These are phyloP conservation scores for Didymosphaeria variabile DNA, from an alignment of 2,329 filamentous ascomycete species.

Conservation along the genomic window DNA sequence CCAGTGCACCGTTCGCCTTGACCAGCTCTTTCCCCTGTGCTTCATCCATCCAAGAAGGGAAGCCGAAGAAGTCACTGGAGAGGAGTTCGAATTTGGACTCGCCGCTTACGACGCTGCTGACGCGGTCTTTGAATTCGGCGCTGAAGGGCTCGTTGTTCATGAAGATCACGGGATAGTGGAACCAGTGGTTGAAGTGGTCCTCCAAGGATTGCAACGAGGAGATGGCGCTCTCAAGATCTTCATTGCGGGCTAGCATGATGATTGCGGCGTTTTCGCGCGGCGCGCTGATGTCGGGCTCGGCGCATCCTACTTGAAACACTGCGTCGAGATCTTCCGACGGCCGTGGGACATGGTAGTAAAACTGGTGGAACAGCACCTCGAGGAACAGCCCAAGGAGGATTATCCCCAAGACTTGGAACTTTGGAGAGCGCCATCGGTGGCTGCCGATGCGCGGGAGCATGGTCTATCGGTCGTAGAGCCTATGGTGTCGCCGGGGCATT, in stretches of 20 bases:
- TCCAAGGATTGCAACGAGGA: slow-evolving; percentile 63
- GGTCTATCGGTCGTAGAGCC: background rate
- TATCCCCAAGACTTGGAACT: slow-evolving; percentile 2
- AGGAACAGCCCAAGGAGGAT: slow-evolving; percentile 12
- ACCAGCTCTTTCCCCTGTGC: slow-evolving; percentile 79
- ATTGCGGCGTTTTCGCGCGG: slow-evolving; percentile 20
- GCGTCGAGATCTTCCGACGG: slow-evolving; percentile 13
- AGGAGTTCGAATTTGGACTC: slow-evolving; percentile 84
- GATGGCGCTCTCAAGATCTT: slow-evolving; percentile 14
- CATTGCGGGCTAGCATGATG: slow-evolving; percentile 19
- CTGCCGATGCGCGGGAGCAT: slow-evolving; percentile 12
- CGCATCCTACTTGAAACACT: slow-evolving; percentile 18
- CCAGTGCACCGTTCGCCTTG: slow-evolving; percentile 78
- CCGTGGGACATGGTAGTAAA: slow-evolving; percentile 15
- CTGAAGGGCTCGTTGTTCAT: slow-evolving; percentile 93
- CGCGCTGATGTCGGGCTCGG: slow-evolving; percentile 13
- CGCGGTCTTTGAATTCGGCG: slow-evolving; percentile 85
- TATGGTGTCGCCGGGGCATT: background rate
- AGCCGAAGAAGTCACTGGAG: slow-evolving; percentile 87
- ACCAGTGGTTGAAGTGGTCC: slow-evolving; percentile 92
- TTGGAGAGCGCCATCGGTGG: slow-evolving; percentile 15
- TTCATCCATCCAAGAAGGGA: slow-evolving; percentile 17
- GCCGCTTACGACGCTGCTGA: slow-evolving; percentile 81
- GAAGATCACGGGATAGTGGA: slow-evolving; percentile 98
- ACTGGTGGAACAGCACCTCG: slow-evolving; percentile 17